These are phyloP conservation scores for Caloboletus firmus DNA, from an alignment of 1,284 basidiomycete species.

Conservation along the genomic window DNA sequence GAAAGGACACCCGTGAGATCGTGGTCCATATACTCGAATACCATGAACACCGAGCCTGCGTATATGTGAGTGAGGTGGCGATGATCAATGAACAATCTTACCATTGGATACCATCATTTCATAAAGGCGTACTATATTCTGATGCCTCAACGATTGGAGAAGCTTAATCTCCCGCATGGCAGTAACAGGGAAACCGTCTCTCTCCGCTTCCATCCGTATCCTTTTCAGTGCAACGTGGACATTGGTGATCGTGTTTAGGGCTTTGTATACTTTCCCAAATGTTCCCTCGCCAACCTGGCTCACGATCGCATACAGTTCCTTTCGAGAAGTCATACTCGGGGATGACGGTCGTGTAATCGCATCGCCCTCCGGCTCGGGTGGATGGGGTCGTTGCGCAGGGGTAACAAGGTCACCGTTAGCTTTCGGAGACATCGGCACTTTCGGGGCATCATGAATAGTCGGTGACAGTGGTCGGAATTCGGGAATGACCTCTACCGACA, in stretches of 20 bases:
- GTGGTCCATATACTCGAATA: constrained; percentile 99
- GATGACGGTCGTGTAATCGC: constrained; percentile 35
- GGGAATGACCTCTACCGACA: constrained; percentile 6
- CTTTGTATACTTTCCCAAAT: constrained; percentile 99
- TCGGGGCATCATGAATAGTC: constrained; percentile 19
- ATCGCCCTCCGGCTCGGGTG: constrained; percentile 30
- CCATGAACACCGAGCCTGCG: constrained; percentile 95
- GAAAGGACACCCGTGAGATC: constrained; percentile 95
- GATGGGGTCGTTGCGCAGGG: constrained; percentile 20
- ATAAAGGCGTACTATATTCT: constrained; percentile 85
- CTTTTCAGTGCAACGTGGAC: constrained; percentile 90
- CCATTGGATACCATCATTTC: constrained; percentile 99
- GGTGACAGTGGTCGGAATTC: constrained; percentile 23
- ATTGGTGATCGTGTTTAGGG: constrained; percentile 76
- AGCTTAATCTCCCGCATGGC: constrained; percentile 99
- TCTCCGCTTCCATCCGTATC: constrained; percentile 97
- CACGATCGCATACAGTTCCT: constrained; percentile 83
- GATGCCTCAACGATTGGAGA: constrained; percentile 86
- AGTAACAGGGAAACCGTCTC: constrained; percentile 98
- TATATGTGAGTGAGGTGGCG: constrained; percentile 11
- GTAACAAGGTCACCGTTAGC: constrained; percentile 23
- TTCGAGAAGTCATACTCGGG: constrained; percentile 36
- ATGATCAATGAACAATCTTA: constrained; percentile 38
- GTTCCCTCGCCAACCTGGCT: constrained; percentile 98
- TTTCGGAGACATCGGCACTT: constrained; percentile 28